Conservation (phyloP, 2,329 filamentous ascomycete species). For the Hypoxylon sp. region DNA sequence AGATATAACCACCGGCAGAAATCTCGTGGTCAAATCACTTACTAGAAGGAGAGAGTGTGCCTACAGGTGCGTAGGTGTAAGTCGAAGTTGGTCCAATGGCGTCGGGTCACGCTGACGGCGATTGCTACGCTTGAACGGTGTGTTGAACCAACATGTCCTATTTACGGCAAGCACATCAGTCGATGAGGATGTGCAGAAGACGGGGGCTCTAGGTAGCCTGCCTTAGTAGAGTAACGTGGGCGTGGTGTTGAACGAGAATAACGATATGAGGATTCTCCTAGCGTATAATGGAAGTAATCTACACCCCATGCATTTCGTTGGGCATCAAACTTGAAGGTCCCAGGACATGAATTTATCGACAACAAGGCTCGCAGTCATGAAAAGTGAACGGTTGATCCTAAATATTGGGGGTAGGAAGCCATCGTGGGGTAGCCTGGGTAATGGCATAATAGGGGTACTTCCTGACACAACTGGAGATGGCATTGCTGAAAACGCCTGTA, state of each 20-base stretch:
- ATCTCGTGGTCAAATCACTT: conserved; percentile 15
- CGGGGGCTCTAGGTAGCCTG: conserved; percentile 3
- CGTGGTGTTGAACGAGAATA: conserved; percentile 9
- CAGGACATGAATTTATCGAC: neutral
- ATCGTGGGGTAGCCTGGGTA: neutral
- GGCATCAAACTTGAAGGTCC: conserved; percentile 18
- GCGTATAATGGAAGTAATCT: conserved; percentile 1
- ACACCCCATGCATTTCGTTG: conserved; percentile 5
- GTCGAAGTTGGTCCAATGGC: conserved; percentile 28
- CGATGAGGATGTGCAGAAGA: neutral
- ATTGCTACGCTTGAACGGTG: conserved; percentile 13
- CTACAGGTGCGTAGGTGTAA: conserved; percentile 11
- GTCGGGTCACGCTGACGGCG: conserved; percentile 17
- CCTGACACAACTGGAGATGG: neutral
- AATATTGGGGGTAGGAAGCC: neutral
- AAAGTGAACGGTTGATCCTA: neutral
- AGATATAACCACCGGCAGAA: conserved; percentile 14
- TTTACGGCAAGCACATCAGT: conserved; percentile 16
- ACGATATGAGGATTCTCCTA: neutral
- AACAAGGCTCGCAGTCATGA: neutral
- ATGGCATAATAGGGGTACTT: neutral
- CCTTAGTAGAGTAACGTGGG: conserved; percentile 12
- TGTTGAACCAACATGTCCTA: conserved; percentile 30
- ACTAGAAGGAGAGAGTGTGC: conserved; percentile 11
- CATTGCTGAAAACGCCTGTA: neutral